phyloP scores from a whole-genome alignment of 1,284 basidiomycete genomes.

The Fomitopsis betulina region DNA sequence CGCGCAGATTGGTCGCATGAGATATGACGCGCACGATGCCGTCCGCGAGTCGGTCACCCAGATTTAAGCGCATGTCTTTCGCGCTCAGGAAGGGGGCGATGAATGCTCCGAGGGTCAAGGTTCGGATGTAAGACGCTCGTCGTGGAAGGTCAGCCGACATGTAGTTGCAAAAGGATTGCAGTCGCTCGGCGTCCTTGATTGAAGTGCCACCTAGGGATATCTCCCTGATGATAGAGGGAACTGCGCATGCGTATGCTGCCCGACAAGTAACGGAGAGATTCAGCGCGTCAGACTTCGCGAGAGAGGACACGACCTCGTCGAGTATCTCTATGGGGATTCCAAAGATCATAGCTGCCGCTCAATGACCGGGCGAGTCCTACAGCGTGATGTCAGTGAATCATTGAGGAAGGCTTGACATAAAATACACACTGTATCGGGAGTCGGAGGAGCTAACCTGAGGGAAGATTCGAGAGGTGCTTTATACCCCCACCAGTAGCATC shows the following conservation, averaged over 20 bases:
- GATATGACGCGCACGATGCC: neutral
- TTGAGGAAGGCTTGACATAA: too few species aligned
- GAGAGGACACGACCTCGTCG: neutral
- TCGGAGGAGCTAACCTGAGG: too few species aligned
- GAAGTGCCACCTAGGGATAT: neutral
- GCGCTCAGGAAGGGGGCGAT: neutral
- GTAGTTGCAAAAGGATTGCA: neutral
- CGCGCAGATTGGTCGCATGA: neutral
- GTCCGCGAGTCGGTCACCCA: neutral
- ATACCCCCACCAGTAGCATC: too few species aligned
- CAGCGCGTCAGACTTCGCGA: neutral
- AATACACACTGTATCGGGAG: too few species aligned
- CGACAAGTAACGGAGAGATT: neutral
- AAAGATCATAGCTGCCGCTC: too few species aligned
- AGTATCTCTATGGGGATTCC: neutral
- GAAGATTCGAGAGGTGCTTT: too few species aligned
- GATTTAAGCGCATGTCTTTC: neutral
- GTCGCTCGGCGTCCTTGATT: neutral
- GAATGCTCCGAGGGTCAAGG: neutral
- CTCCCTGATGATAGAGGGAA: neutral
- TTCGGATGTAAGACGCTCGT: neutral
- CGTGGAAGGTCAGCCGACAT: neutral
- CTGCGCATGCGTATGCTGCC: neutral
- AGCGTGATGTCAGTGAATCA: too few species aligned
- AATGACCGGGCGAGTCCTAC: too few species aligned